Base-by-base conservation (phyloP, 495 filamentous ascomycete species). In the Penicillium subrubescens region DNA sequence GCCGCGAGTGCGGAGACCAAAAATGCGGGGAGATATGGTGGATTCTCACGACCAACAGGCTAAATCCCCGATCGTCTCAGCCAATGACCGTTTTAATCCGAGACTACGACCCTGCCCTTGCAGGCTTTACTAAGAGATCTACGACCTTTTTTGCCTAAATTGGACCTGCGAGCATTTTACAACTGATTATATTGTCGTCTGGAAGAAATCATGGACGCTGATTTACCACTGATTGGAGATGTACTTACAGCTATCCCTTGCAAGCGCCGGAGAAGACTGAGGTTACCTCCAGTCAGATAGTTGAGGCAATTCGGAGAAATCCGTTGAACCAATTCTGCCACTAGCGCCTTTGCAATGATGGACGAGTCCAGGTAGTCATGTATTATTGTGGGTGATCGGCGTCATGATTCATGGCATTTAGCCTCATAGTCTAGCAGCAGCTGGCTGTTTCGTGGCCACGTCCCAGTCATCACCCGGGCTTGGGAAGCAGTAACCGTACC, bases 381-480 rank as follows among this genome's bases (percentile, higher is more conserved):
- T 31, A 29, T 8, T n/a, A 29, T 3, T n/a, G 14, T 29, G 3
- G 5, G 27, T 21, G 3, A 31, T 29, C 14, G 14, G 25, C 25
- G 48, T 10, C 3, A 29, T 17, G 17, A 17, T 14, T n/a, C 29
- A 29, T 17, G 25, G 5, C 14, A 37, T 2, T 44, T 35, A 57
- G 19, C 10, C 41, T 67, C 41, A 66, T 48, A 69, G 14, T 50
- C 34, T 62, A 2, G 41, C 21, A 17, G 14, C 8, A 4, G 56
- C 39, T 2, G 59, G 58, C 44, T 29, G 44, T 41, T 67, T 70
- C 5, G n/a, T 62, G 2, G 67, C 50, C 33, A 67, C 54, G 52
- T 70, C 67, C 67, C 67, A 70, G 29, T 54, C 64, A 57, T 64
- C 54, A 3, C 67, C 67, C 27, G 67, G 67, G 46, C 61, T 70